Evolutionary conservation across 176 grass and related monocot species (phyloP).

Genomic region (Areca catechu): DNA sequence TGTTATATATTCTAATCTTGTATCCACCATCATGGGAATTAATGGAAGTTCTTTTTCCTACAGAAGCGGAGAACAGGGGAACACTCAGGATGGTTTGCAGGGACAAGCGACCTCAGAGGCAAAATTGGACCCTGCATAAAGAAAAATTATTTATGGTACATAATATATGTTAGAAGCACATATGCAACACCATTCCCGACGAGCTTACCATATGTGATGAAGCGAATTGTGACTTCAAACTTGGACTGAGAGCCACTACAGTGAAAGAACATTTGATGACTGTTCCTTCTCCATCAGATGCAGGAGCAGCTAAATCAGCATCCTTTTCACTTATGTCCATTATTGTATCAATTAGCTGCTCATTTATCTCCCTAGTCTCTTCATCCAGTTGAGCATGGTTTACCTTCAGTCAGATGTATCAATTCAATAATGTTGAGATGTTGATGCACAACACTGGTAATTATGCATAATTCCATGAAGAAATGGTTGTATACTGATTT

Average conservation of each 20-base stretch:
- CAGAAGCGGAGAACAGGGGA: constrained; percentile 86
- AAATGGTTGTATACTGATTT: no score
- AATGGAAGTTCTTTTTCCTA: no score
- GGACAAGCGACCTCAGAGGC: constrained; percentile 82
- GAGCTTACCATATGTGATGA: constrained; percentile 68
- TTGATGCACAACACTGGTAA: no score
- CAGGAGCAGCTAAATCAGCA: constrained; percentile 39
- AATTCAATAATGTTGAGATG: no score
- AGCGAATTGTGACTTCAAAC: constrained; percentile 73
- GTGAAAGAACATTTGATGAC: constrained; percentile 89
- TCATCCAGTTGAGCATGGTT: constrained; percentile 69
- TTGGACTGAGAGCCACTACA: constrained; percentile 75
- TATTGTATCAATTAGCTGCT: constrained; percentile 77
- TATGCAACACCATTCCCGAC: no score
- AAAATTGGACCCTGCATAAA: constrained; percentile 68
- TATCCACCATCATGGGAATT: no score
- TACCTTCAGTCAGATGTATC: constrained; percentile 31
- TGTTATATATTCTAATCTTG: no score
- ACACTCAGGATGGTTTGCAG: constrained; percentile 76
- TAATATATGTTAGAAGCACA: no score
- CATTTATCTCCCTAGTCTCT: constrained; percentile 85
- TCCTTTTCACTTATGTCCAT: constrained; percentile 63
- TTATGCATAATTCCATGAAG: no score
- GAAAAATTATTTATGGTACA: no score
- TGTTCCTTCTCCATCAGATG: constrained; percentile 62